Evolutionary conservation across 768 basidiomycete species (phyloP), one percentile per base, ranked within the genome.

Genomic region (Russula sp.): DNA sequence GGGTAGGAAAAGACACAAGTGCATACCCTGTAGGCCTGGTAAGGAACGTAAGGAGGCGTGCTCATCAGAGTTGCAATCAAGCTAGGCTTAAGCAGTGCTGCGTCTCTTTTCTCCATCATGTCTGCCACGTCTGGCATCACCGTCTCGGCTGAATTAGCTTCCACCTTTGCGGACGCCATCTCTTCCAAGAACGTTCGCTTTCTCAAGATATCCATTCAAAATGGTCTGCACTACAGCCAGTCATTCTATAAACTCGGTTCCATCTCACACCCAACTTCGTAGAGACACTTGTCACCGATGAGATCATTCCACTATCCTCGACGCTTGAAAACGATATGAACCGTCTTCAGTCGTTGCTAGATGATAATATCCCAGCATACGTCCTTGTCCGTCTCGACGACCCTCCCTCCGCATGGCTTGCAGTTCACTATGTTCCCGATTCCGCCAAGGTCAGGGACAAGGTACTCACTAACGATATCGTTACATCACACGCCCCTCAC

Each of bases 381-480:
- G 75, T 93, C 50, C 83, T 94, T 24, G 83, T 81, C 11, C 83
- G 84, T 60, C 73, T 85, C 40, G 89, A 90, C 67, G 75, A 79
- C 22, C 79, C 86, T 2, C 77, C 79, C 0, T 70, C 81, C 1
- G 83, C 87, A 66, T 94, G 92, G 92, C 77, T 90, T 40, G 79
- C 82, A 8, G 81, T 93, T 63, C 86, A 78, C 71, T 95, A 92
- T 72, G 90, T 94, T 7, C 93, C 93, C 1, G 93, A 95, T 65
- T 72, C 80, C 22, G 89, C 93, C 30, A 86, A 82, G 75, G 83
- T 94, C 64, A 81, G 90, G 71, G 84, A 90, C 75, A 95, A 94
- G 85, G 91, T 87, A 53, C 57, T 51, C 38, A 5, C 16, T 28
- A 36, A 11, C 26, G 50, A 36, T 11, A n/a, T 32, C 28, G 26